Evolutionary conservation across 768 basidiomycete genomes (phyloP).

Genomic region (Auricularia cornea): DNA sequence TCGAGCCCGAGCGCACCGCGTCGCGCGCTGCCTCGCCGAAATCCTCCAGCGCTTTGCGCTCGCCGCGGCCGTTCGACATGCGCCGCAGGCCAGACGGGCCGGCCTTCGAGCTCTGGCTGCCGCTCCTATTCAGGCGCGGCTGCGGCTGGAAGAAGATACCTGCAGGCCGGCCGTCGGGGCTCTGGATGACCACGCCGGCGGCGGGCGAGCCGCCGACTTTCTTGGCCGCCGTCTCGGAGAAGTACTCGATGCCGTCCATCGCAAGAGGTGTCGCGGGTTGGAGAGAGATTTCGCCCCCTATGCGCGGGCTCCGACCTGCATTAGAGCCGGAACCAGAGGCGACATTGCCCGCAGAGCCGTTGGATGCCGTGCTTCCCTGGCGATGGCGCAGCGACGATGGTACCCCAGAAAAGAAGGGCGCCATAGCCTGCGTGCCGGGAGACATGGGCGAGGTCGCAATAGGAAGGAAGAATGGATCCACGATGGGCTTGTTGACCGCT

Average conservation of each 20-base stretch:
- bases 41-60: neutral
- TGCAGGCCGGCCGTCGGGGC: constrained; percentile 87
- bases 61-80: constrained; percentile 5
- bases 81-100: constrained; percentile 5
- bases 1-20: neutral
- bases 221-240: constrained; percentile 47
- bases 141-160: constrained; percentile 92
- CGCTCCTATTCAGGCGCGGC: constrained; percentile 1
- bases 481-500: constrained; percentile 72
- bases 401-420: constrained; percentile 32
- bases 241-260: constrained; percentile 71
- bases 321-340: constrained; percentile 35
- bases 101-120: constrained; percentile 7
- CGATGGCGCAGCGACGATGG: constrained; percentile 12
- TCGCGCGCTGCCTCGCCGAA: neutral
- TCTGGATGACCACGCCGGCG: constrained; percentile 84
- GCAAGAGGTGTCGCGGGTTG: constrained; percentile 64
- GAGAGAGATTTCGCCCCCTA: constrained; percentile 56
- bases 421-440: constrained; percentile 46
- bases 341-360: constrained; percentile 29
- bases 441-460: constrained; percentile 86
- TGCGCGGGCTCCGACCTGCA: constrained; percentile 37
- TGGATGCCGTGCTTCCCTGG: neutral
- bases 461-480: constrained; percentile 90
- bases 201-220: constrained; percentile 69